Evolutionary conservation across 1,139 yeast genomes (phyloP).

Genomic region (Hansenula lynferdii): DNA sequence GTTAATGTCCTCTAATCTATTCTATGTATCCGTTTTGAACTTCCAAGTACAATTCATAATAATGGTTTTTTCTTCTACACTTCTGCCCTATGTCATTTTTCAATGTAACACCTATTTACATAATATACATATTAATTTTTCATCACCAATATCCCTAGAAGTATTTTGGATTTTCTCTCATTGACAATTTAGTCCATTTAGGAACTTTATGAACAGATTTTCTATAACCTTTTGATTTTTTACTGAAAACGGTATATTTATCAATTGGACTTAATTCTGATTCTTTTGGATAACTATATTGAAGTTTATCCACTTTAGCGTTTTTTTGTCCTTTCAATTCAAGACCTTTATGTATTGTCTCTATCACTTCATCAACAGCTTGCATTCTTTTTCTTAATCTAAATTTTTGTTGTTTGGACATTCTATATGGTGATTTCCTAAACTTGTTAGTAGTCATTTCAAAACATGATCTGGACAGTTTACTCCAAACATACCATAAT

Average conservation of each 20-base stretch:
- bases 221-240: constrained; percentile 71
- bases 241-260: constrained; percentile 84
- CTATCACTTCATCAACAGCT: constrained; percentile 75
- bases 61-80: too few relatives aligned
- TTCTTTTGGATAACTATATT: constrained; percentile 65
- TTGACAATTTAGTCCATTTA: constrained; percentile 83
- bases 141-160: constrained; percentile 50
- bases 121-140: too few relatives aligned
- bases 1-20: too few relatives aligned
- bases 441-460: constrained; percentile 5
- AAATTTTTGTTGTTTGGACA: constrained; percentile 76
- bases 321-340: constrained; percentile 23
- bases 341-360: constrained; percentile 63
- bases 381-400: constrained; percentile 81
- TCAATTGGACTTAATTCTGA: constrained; percentile 73
- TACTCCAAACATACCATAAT: constrained; percentile 70
- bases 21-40: too few relatives aligned
- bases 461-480: constrained; percentile 24
- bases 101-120: too few relatives aligned
- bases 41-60: too few relatives aligned
- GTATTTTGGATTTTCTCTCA: constrained; percentile 76
- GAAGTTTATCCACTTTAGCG: constrained; percentile 22
- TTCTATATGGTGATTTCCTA: constrained; percentile 65
- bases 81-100: too few relatives aligned
- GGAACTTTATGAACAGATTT: constrained; percentile 85